Evolutionary conservation across 371 early-diverging fungal genomes (phyloP).

Genomic region (Mucor piriformis): DNA sequence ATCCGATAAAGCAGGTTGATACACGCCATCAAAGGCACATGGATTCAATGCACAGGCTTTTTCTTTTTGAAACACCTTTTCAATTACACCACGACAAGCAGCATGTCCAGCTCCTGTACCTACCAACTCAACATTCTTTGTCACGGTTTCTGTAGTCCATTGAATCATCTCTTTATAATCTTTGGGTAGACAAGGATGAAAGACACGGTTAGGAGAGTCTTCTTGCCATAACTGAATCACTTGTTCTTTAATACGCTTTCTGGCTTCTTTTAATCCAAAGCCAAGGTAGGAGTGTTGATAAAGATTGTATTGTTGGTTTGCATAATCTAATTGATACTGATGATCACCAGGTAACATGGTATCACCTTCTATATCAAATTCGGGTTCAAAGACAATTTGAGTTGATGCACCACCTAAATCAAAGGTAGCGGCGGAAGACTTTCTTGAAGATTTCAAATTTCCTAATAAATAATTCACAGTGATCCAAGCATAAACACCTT

Average conservation of each 20-base stretch:
- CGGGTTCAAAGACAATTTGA: constrained; percentile 95
- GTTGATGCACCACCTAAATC: constrained; percentile 97
- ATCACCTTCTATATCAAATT: constrained; percentile 43
- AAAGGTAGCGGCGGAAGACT: constrained; percentile 86
- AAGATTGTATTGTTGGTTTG: constrained; percentile 69
- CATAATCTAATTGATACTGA: constrained; percentile 69
- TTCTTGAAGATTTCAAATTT: constrained; percentile 47
- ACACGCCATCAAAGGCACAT: constrained; percentile 92
- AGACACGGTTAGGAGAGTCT: constrained; percentile 10
- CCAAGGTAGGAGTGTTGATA: constrained; percentile 95
- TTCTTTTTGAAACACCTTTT: constrained; percentile 65
- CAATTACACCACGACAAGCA: constrained; percentile 57
- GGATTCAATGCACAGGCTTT: constrained; percentile 59
- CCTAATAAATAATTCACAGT: constrained; percentile 93
- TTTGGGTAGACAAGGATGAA: constrained; percentile 46
- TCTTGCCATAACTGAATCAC: constrained; percentile 34
- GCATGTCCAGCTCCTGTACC: constrained; percentile 63
- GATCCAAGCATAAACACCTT: constrained; percentile 98
- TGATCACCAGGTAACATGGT: constrained; percentile 74
- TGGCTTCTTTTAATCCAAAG: constrained; percentile 88
- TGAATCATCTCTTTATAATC: constrained; percentile 34
- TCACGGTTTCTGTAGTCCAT: constrained; percentile 9
- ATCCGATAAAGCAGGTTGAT: constrained; percentile 79
- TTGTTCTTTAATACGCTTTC: constrained; percentile 31
- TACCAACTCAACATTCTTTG: constrained; percentile 24